Evolutionary conservation across 345 rosid genomes (phyloP).

Genomic region (Salix purpurea): DNA sequence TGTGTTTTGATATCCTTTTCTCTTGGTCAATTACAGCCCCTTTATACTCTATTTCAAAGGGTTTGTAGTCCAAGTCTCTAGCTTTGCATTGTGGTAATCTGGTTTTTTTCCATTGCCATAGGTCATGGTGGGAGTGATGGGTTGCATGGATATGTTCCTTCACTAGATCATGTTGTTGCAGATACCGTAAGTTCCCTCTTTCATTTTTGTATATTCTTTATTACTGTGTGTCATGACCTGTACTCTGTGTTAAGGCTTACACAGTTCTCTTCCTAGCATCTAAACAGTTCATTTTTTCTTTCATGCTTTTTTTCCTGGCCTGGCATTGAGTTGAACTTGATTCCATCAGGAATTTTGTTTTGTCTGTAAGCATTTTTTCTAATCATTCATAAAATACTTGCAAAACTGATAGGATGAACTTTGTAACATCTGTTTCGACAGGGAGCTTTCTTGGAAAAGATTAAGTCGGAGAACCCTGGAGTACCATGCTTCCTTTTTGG

Average conservation of each 20-base stretch:
- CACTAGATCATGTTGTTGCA: slow-evolving; percentile 86
- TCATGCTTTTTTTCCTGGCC: neutral
- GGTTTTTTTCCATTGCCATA: slow-evolving; percentile 17
- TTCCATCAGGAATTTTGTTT: neutral
- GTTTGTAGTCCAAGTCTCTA: neutral
- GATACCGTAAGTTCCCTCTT: slow-evolving; percentile 59
- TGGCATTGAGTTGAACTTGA: slow-evolving; percentile 7
- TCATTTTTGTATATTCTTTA: neutral
- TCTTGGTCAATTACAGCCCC: neutral
- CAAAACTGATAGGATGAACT: neutral
- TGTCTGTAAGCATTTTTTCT: neutral
- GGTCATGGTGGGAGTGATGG: slow-evolving; percentile 99
- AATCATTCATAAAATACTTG: neutral
- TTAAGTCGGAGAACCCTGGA: slow-evolving; percentile 70
- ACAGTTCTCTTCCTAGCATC: neutral
- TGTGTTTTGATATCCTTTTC: neutral
- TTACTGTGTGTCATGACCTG: neutral
- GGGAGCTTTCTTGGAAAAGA: slow-evolving; percentile 84
- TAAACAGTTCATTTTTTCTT: neutral
- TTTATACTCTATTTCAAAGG: neutral
- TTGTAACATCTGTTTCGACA: slow-evolving; percentile 17
- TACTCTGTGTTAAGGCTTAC: neutral
- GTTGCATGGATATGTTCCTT: slow-evolving; percentile 97
- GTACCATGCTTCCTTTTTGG: slow-evolving; percentile 95
- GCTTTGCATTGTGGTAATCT: neutral